Conservation (phyloP, 1,139 yeast species). For the Kurtzmaniella quercitrusa region DNA sequence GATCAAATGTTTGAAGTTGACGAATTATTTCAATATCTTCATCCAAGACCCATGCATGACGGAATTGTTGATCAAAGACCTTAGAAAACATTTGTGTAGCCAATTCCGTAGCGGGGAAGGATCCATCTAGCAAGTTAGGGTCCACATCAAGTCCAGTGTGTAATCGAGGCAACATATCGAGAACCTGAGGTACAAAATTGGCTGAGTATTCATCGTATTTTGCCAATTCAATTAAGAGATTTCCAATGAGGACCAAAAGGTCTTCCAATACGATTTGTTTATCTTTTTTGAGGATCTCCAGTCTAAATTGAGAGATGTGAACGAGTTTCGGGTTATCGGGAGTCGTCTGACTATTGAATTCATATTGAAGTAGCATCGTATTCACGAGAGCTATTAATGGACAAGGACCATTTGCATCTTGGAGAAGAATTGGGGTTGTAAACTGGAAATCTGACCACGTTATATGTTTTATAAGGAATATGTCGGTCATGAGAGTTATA, state of each 20-base stretch:
- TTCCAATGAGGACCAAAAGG: constrained; percentile 44
- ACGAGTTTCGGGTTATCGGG: constrained; percentile 11
- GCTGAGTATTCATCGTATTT: constrained; percentile 21
- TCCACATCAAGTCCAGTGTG: constrained; percentile 73
- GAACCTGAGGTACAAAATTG: constrained; percentile 24
- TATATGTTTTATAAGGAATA: constrained; percentile 21
- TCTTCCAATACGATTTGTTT: constrained; percentile 22
- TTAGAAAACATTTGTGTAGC: constrained; percentile 31
- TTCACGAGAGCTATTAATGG: constrained; percentile 82
- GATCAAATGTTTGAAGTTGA: constrained; percentile 39
- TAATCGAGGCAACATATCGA: constrained; percentile 56
- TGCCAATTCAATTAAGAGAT: constrained; percentile 31
- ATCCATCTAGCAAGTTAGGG: constrained; percentile 61
- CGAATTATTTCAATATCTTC: constrained; percentile 15
- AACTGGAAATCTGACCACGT: constrained; percentile 32
- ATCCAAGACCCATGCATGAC: constrained; percentile 51
- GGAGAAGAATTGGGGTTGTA: constrained; percentile 62
- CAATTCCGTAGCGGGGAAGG: constrained; percentile 44
- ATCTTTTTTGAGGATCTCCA: constrained; percentile 18
- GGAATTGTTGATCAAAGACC: constrained; percentile 37
- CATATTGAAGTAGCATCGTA: constrained; percentile 52
- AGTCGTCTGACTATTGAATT: constrained; percentile 17
- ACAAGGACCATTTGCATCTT: constrained; percentile 84
- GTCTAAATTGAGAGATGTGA: constrained; percentile 21
- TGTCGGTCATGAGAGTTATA: background rate